phyloP scores from a whole-genome alignment of 139 green algal species.

The Volvox reticuliferus region DNA sequence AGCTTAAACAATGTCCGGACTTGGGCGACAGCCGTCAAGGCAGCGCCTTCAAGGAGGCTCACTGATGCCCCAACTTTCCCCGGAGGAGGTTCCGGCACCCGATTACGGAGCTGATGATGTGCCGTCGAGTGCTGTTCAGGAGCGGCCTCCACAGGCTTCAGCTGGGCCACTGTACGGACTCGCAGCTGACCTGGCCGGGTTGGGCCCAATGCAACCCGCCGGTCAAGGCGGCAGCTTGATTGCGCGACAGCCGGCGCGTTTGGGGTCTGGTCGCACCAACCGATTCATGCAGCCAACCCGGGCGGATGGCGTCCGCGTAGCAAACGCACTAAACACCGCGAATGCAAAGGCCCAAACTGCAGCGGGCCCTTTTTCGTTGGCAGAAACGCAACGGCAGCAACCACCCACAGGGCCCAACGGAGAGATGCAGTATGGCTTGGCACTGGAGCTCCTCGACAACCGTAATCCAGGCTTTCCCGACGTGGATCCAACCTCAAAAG shows the following conservation, averaged over 20 bases:
- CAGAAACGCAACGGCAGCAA: not conserved
- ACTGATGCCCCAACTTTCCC: not conserved
- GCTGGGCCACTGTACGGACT: slow-evolving; percentile 8
- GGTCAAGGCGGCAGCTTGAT: not conserved
- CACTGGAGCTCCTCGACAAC: slow-evolving; percentile 24
- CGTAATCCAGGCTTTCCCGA: not conserved
- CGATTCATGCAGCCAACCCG: not conserved
- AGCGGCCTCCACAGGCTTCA: not conserved
- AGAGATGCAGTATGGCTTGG: slow-evolving; percentile 37
- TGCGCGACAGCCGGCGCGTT: not conserved
- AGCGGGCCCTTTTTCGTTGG: not conserved
- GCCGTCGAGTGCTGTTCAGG: no score
- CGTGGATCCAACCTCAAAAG: not conserved
- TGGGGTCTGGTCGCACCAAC: not conserved
- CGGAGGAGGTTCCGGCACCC: no score
- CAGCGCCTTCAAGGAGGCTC: not conserved
- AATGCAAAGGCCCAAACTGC: not conserved
- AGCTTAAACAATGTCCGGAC: not conserved
- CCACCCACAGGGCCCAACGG: not conserved
- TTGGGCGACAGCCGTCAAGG: not conserved
- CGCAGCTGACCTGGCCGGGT: slow-evolving; percentile 3
- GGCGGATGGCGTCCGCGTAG: not conserved
- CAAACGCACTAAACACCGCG: not conserved
- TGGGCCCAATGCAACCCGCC: not conserved
- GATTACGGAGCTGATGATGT: no score